Evolutionary conservation across 805 yeast genomes (phyloP).

Genomic region (Maudiozyma serrabonitensis): DNA sequence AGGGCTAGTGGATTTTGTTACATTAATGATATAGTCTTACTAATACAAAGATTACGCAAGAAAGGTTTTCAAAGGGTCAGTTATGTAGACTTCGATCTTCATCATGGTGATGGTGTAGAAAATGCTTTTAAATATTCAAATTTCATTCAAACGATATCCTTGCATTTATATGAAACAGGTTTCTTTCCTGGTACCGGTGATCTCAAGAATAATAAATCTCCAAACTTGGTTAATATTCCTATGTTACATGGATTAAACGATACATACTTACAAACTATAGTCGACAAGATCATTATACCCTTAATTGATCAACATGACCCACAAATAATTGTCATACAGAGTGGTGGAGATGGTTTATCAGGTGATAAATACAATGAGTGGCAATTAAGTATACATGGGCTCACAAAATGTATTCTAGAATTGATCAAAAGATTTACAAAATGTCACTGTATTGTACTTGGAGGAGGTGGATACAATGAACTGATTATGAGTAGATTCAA

Average conservation of each 20-base stretch:
- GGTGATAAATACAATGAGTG: conserved; percentile 57
- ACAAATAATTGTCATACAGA: conserved; percentile 49
- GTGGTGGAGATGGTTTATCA: conserved; percentile 70
- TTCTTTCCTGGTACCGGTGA: conserved; percentile 69
- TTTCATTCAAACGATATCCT: conserved; percentile 49
- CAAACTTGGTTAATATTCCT: conserved; percentile 45
- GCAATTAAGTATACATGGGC: conserved; percentile 53
- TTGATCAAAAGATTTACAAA: conserved; percentile 19
- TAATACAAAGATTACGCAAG: conserved; percentile 42
- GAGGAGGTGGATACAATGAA: conserved; percentile 74
- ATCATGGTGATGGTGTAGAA: conserved; percentile 77
- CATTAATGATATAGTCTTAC: conserved; percentile 56
- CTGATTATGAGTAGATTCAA: conserved; percentile 54
- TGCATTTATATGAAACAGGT: conserved; percentile 56
- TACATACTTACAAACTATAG: conserved; percentile 29
- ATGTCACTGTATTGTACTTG: conserved; percentile 34
- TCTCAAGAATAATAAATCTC: conserved; percentile 31
- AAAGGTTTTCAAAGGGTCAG: conserved; percentile 36
- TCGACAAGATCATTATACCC: conserved; percentile 37
- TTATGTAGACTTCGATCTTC: conserved; percentile 65
- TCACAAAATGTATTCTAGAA: conserved; percentile 29
- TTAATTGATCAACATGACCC: conserved; percentile 34
- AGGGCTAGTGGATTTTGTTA: conserved; percentile 66
- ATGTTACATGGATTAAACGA: conserved; percentile 48
- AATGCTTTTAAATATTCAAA: conserved; percentile 48